Evolutionary conservation across 2,329 filamentous ascomycete species (phyloP).

Genomic region (Neofusicoccum umdonicola): DNA sequence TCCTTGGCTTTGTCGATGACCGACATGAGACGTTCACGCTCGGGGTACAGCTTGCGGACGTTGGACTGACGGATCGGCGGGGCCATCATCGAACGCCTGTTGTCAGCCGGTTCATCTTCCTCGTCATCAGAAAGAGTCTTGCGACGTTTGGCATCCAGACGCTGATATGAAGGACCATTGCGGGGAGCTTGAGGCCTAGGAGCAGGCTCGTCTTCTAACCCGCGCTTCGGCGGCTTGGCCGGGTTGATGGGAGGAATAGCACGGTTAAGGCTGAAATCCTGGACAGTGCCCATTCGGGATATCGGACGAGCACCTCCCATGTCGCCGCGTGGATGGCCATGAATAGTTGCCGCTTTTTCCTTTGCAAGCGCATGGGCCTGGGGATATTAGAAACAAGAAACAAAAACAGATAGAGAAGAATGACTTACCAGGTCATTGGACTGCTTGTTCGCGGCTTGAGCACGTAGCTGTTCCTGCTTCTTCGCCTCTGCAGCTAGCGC

Average conservation of each 20-base stretch:
- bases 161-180: constrained; percentile 53
- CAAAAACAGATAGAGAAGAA: not conserved
- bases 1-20: constrained; percentile 32
- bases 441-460: constrained; percentile 18
- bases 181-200: constrained; percentile 54
- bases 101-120: constrained; percentile 59
- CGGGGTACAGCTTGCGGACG: constrained; percentile 61
- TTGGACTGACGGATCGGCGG: constrained; percentile 82
- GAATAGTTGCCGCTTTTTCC: constrained; percentile 26
- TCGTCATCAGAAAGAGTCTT: constrained; percentile 65
- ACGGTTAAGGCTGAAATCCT: constrained; percentile 52
- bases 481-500: constrained; percentile 28
- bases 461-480: constrained; percentile 18
- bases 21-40: constrained; percentile 18
- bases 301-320: constrained; percentile 51
- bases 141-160: constrained; percentile 74
- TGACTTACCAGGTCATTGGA: constrained; percentile 25
- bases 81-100: constrained; percentile 68
- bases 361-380: constrained; percentile 24
- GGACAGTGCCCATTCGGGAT: constrained; percentile 61
- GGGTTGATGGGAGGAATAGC: constrained; percentile 53
- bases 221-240: constrained; percentile 70
- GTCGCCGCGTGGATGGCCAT: constrained; percentile 46
- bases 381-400: not conserved
- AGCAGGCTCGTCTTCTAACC: constrained; percentile 58